Evolutionary conservation across 1,284 basidiomycete genomes (phyloP).

Genomic region (Mrakiaceae sp.): DNA sequence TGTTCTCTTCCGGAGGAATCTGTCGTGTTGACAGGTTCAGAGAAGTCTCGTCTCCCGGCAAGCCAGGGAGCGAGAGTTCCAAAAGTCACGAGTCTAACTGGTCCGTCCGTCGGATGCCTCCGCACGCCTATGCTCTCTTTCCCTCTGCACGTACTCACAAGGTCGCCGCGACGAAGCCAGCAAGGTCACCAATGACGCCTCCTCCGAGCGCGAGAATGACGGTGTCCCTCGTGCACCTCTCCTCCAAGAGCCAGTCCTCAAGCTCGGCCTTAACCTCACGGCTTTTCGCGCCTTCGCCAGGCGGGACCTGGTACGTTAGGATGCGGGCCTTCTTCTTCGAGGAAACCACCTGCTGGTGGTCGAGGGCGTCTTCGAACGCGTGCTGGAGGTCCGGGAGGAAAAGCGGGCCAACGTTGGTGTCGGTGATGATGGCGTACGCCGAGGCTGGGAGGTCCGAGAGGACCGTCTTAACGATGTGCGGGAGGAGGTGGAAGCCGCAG

Average conservation of each 20-base stretch:
- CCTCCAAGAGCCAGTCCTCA: slow-evolving; percentile 83
- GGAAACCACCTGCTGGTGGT: no score
- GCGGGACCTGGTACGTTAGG: slow-evolving; percentile 66
- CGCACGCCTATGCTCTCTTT: no score
- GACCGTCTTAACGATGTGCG: slow-evolving; percentile 74
- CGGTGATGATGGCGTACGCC: slow-evolving; percentile 86
- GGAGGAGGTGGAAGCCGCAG: slow-evolving; percentile 79
- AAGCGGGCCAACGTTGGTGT: slow-evolving; percentile 72
- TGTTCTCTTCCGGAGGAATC: background rate
- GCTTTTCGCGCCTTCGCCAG: slow-evolving; percentile 87
- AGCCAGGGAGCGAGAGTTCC: no score
- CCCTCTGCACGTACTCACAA: slow-evolving; percentile 50
- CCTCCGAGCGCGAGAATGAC: slow-evolving; percentile 90
- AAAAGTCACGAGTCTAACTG: no score
- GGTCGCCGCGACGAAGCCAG: slow-evolving; percentile 95
- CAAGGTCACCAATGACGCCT: slow-evolving; percentile 90
- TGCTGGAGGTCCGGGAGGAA: slow-evolving; percentile 58
- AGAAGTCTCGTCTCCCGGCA: background rate
- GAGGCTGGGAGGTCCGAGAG: slow-evolving; percentile 64
- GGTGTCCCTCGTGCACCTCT: slow-evolving; percentile 85
- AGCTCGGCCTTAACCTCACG: slow-evolving; percentile 84
- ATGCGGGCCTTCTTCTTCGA: slow-evolving; percentile 47
- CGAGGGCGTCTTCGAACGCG: slow-evolving; percentile 47
- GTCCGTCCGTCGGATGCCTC: no score
- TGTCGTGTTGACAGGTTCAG: background rate